phyloP scores from a whole-genome alignment of 176 grass and related monocot species.

The Chrysopogon serrulatus region DNA sequence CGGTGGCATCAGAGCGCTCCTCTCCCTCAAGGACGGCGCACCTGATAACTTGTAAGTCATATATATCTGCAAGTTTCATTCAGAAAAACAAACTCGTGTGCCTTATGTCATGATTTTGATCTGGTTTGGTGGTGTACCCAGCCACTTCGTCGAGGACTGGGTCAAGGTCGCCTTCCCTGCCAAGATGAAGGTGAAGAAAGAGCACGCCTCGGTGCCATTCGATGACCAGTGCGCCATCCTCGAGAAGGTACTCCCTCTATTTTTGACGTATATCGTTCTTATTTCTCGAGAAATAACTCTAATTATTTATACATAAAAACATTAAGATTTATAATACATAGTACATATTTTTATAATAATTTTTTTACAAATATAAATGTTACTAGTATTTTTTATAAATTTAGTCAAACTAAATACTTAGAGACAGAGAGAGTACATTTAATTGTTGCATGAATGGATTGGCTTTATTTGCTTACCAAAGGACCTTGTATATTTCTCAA shows the following conservation, averaged over 20 bases:
- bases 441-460: not conserved
- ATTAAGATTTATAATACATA: no score
- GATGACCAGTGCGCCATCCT: conserved; percentile 57
- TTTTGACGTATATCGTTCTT: no score
- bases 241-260: conserved; percentile 92
- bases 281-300: no score
- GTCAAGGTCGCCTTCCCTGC: conserved; percentile 61
- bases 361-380: no score
- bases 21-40: conserved; percentile 65
- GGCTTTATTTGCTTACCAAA: not conserved
- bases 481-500: not conserved
- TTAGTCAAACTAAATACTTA: no score
- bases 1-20: conserved; percentile 92
- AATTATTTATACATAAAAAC: no score
- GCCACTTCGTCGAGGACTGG: conserved; percentile 93
- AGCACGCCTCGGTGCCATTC: conserved; percentile 15
- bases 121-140: not conserved
- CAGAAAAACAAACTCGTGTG: not conserved
- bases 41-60: conserved; percentile 52
- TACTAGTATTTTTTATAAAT: no score
- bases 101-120: not conserved
- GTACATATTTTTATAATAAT: no score
- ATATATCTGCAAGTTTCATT: not conserved
- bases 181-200: conserved; percentile 59
- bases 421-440: no score